Base-by-base conservation (phyloP, 148 eudicot genomes). In the Amaranthus hypochondriacus region DNA sequence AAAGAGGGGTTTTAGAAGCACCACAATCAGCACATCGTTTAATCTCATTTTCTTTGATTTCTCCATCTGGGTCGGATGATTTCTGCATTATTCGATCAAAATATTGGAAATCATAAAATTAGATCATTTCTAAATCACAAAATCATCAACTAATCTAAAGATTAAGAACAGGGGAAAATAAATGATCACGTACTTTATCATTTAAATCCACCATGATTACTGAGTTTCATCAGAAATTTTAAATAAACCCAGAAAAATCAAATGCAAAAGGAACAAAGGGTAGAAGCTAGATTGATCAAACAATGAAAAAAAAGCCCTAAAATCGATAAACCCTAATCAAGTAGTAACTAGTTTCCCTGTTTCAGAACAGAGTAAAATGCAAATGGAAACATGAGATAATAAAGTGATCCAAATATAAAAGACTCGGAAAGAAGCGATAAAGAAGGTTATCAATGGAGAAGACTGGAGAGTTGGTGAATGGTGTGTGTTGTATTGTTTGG, bases 11-110 rank as follows among this genome's bases (percentile, higher is more conserved):
- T 75, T 92, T 95, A 1, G 98, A 82, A 56, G 98, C 91, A 0
- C 98, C 98, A 73, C 98, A 95, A 85, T 95, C 97, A 49, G 84
- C 88, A 79, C 98, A 95, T 18, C 86, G 87, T 77, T 90, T 95
- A 7, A 75, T 62, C 53, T 68, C 79, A 62, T 47, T 63, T 1
- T 66, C 81, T n/a, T 81, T 77, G 75, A 61, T 74, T 55, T 78
- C 92, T 28, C 79, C 81, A 8, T 89, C 87, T 50, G 83, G 78
- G 75, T 87, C 89, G 13, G 56, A 50, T 47, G 86, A 86, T 68
- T 78, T 79, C 93, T 89, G 87, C 48, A 76, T 5, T 13, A 15
- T 44, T 18, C 39, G 13, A 68, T 68, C 74, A 63, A 80, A 65
- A 28, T 28, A 28, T 28, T 28, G 39, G 39, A 28, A 28, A 48